Evolutionary conservation across 208 protist species (phyloP), one percentile per base, ranked within the genome.

Genomic region (Endotrypanum monterogeii): DNA sequence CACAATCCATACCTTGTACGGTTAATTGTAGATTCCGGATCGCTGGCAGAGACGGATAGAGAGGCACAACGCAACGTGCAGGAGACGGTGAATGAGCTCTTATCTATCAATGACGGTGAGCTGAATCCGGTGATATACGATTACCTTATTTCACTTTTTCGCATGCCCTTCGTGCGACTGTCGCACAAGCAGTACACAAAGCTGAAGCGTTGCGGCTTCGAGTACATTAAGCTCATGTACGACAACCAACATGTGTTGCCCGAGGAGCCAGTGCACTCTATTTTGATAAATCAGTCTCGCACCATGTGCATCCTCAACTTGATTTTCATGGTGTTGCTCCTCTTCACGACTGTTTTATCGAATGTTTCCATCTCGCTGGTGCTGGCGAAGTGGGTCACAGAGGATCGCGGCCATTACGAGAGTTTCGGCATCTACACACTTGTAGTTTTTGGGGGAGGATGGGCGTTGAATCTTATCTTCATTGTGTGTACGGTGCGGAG

Each of bases 161-260:
- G 74, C 46, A 68, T 90, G 52, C 80, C 77, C 14, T 94, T 91
- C 80, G 72, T 92, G 32, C 85, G 85, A 2, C 80, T 96, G 20
- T 84, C 78, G 46, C 71, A 83, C 39, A 73, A 65, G 18, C 87
- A 91, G 69, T 88, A 92, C 71, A 61, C 56, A 46, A 72, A 90
- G 30, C 70, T 96, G 61, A 90, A 92, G 79, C 73, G 73, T 44
- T 90, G 86, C 79, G 91, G 91, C 20, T 96, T 94, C 73, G 91
- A 96, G 76, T 94, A 92, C 84, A 80, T 94, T 35, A 80, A 80
- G 65, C 75, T 96, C 35, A 74, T 96, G 73, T 84, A 83, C 70
- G 79, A 87, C 37, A 56, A 92, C 77, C 81, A 77, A 12, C 91
- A 96, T 76, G 79, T 96, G 32, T 71, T 93, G 60, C 84, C 91